Base-by-base conservation (phyloP, 1,139 yeast species). In the Geotrichum fermentans region DNA sequence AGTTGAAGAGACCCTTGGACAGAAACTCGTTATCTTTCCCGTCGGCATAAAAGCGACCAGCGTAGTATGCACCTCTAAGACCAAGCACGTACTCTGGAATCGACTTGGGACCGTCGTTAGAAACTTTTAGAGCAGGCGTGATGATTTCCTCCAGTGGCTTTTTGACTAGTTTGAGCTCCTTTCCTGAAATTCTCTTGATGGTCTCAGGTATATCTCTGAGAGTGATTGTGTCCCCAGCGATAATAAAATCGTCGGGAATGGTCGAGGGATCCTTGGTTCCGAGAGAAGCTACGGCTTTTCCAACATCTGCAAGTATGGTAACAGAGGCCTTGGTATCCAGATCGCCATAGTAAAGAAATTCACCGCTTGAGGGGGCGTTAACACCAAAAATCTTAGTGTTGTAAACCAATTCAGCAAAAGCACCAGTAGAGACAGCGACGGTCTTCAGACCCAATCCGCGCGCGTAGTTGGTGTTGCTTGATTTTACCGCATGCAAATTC, bases 381-480 rank as follows among this genome's bases (percentile, higher is more conserved):
- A 52, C 54, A 4, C 80, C 81, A 29, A 64, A 65, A n/a, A 60
- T 43, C 8, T 57, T 56, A n/a, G 45, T 39, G 3, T 37, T 22
- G 28, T 53, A 42, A 14, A 49, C 50, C 34, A 42, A 71, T 32
- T 61, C 65, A 16, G 73, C 73, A 60, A 81, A 80, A 34, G 70
- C 65, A 0, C 75, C 66, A 26, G 75, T 75, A 46, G 55, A 44
- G 20, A 82, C 59, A 54, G 74, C 79, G 50, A 78, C 77, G 0
- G 75, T 73, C 63, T 80, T 79, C 50, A 79, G 58, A 3, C 82
- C 83, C 22, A 61, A 61, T 3, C 58, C 64, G 57, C 79, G 67
- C 17, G 79, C 71, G 11, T 60, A 62, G 2, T 61, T 60, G 3
- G 74, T 65, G 58, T 75, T 79, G 1, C 58, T 62, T 0, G 60